phyloP scores from a whole-genome alignment of 352 stramenopile species.

The Blastocystis sp. region DNA sequence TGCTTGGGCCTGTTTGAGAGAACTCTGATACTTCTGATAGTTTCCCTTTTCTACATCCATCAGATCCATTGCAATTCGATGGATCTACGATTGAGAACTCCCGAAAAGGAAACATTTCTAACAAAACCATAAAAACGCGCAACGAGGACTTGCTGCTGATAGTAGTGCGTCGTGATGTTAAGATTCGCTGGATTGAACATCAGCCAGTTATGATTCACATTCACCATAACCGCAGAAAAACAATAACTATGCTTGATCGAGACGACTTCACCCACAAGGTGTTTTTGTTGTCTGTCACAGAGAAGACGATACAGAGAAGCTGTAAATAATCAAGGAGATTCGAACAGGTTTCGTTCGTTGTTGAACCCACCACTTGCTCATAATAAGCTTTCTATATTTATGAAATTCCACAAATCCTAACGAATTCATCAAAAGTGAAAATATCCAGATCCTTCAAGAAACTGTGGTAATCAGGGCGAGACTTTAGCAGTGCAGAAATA shows the following conservation, averaged over 20 bases:
- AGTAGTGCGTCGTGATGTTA: neutral
- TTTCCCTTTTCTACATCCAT: neutral
- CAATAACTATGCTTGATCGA: neutral
- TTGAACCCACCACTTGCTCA: neutral
- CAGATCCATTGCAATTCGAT: neutral
- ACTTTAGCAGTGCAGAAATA: neutral
- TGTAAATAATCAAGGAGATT: neutral
- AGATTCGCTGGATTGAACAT: constrained; percentile 16
- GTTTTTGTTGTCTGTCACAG: neutral
- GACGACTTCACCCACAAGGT: neutral
- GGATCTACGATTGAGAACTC: neutral
- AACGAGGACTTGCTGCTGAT: constrained; percentile 16
- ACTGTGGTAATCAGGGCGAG: neutral
- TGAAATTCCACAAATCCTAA: neutral
- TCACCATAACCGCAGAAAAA: neutral
- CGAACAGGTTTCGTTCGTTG: neutral
- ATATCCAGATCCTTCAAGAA: neutral
- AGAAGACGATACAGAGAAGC: neutral
- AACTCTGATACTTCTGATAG: neutral
- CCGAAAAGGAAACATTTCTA: neutral
- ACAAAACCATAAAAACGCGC: constrained; percentile 11
- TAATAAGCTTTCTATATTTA: neutral
- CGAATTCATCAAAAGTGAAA: constrained; percentile 20
- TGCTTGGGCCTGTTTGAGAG: constrained; percentile 10
- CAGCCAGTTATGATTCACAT: neutral